Percentiles rank a stretch among this genome's conserved stretches.
These are phyloP conservation scores for Amanita polypyramis DNA, from an alignment of 768 basidiomycete genomes.

Conservation along the genomic window DNA sequence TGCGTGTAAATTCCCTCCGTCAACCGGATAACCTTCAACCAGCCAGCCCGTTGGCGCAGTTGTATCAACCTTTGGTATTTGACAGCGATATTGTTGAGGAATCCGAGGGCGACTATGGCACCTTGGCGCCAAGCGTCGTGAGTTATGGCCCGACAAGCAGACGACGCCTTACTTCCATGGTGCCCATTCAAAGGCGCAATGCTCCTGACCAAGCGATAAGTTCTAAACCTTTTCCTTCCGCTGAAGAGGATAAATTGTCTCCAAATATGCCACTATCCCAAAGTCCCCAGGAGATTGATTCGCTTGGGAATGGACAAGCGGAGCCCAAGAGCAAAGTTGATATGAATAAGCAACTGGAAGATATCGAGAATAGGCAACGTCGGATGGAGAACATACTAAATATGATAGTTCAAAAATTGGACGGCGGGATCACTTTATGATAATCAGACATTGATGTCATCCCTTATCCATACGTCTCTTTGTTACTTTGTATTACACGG, in stretches of 20 bases:
- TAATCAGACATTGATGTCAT: not conserved
- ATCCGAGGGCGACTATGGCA: conserved; percentile 8
- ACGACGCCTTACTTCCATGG: conserved; percentile 30
- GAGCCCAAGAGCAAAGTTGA: conserved; percentile 9
- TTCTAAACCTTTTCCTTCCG: not conserved
- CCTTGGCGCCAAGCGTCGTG: conserved; percentile 16
- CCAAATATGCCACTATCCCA: conserved; percentile 8
- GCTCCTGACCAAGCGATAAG: conserved; percentile 10
- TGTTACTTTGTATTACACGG: not conserved
- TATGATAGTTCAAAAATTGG: conserved; percentile 23
- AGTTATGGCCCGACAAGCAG: conserved; percentile 36
- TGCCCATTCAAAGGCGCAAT: conserved; percentile 11
- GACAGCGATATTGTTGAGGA: conserved; percentile 34
- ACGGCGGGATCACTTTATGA: not conserved
- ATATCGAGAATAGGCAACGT: conserved; percentile 34
- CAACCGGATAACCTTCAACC: conserved; percentile 15
- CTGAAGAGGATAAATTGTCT: not conserved
- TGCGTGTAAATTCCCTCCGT: conserved; percentile 2
- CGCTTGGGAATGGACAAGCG: not conserved
- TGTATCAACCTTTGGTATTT: conserved; percentile 58
- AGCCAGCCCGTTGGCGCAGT: conserved; percentile 61
- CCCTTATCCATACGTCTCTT: not conserved
- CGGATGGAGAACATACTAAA: conserved; percentile 35
- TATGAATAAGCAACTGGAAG: not conserved
- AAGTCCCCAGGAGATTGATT: conserved; percentile 12